A percentile compares a stretch with the other conserved stretches of the same genome.
Evolutionary conservation across 306 rosid genomes (phyloP).

Genomic region (Prunus kanzakura): DNA sequence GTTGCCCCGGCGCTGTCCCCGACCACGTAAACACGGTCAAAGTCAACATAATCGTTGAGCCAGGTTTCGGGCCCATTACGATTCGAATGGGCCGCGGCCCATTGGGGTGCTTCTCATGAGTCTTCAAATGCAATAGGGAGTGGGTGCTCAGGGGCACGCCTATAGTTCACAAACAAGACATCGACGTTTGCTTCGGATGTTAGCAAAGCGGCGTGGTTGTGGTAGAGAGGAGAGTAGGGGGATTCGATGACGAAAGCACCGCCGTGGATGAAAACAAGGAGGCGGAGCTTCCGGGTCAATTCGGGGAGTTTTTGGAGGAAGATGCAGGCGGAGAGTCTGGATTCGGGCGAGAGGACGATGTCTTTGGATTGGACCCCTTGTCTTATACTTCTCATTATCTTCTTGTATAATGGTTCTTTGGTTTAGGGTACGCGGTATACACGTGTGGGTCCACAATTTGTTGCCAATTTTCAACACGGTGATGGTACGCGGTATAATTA

Average conservation of each 20-base stretch:
- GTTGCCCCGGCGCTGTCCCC: slow-evolving; percentile 40
- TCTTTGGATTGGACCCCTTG: slow-evolving; percentile 39
- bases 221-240: slow-evolving; percentile 20
- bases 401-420: no score
- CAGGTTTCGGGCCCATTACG: background rate
- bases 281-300: slow-evolving; percentile 28
- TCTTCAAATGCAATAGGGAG: slow-evolving; percentile 34
- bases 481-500: no score
- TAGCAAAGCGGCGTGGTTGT: slow-evolving; percentile 8
- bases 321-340: slow-evolving; percentile 28
- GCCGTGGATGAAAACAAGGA: slow-evolving; percentile 40
- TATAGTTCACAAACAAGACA: slow-evolving; percentile 23
- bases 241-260: slow-evolving; percentile 37
- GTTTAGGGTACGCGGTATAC: no score
- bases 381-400: no score
- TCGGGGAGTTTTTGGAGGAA: slow-evolving; percentile 22
- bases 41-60: background rate
- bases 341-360: slow-evolving; percentile 25
- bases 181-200: slow-evolving; percentile 26
- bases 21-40: slow-evolving; percentile 8
- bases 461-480: no score
- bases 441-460: no score
- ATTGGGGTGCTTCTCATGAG: background rate
- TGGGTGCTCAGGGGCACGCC: slow-evolving; percentile 33
- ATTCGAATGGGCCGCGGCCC: background rate